Percentiles rank a stretch among this genome's conserved stretches.
phyloP scores from a whole-genome alignment of 169 alveolate species.

The Pseudocohnilembus persalinus region DNA sequence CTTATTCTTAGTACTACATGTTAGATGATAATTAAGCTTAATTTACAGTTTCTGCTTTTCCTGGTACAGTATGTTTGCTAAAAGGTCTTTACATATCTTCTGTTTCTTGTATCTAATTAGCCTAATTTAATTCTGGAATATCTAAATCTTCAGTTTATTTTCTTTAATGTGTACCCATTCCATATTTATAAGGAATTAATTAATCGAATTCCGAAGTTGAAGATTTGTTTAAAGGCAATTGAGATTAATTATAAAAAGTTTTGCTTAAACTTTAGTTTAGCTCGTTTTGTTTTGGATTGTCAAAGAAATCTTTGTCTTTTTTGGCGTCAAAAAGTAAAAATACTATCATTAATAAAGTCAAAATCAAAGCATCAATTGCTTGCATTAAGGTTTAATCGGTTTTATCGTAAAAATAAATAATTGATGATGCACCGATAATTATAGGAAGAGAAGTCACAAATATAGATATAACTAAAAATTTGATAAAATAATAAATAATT shows the following conservation, averaged over 20 bases:
- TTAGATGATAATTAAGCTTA: neutral
- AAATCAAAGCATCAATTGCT: neutral
- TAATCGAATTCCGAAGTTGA: neutral
- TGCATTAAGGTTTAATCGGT: neutral
- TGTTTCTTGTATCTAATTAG: neutral
- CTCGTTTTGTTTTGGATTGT: too few species aligned
- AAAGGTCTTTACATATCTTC: neutral
- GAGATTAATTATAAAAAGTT: neutral
- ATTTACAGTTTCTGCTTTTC: neutral
- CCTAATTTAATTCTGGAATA: neutral
- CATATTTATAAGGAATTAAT: neutral
- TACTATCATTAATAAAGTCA: neutral
- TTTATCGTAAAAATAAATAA: too few species aligned
- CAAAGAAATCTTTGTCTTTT: neutral
- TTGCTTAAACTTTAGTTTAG: neutral
- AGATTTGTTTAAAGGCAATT: neutral
- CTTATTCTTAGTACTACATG: neutral
- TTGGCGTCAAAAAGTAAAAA: neutral
- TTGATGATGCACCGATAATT: neutral
- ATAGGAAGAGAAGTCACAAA: neutral
- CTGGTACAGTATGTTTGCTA: neutral
- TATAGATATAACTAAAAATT: neutral
- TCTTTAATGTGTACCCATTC: neutral
- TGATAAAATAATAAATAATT: too few species aligned
- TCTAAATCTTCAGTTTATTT: neutral